phyloP scores from a whole-genome alignment of 2,329 filamentous ascomycete species.

The Ramularia collo-cygni region DNA sequence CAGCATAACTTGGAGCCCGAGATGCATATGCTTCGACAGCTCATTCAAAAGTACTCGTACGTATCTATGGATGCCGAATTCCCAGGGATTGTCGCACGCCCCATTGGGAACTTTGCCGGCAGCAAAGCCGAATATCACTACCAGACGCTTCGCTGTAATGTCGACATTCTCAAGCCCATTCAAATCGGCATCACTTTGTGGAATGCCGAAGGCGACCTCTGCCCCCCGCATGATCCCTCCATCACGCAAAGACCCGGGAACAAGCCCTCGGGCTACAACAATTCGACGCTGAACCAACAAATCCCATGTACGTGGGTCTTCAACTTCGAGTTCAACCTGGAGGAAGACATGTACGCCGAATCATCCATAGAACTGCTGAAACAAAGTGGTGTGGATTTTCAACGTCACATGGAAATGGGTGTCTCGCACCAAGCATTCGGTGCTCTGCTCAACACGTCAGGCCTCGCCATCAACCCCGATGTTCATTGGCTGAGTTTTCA shows the following conservation, averaged over 20 bases:
- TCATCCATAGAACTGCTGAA: conserved; percentile 87
- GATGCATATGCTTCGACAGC: conserved; percentile 72
- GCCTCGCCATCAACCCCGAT: conserved; percentile 77
- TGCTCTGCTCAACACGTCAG: conserved; percentile 81
- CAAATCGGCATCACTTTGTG: conserved; percentile 94
- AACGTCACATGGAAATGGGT: conserved; percentile 73
- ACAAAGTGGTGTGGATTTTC: conserved; percentile 88
- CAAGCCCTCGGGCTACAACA: conserved; percentile 35
- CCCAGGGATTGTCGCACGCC: conserved; percentile 90
- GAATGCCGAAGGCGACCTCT: conserved; percentile 80
- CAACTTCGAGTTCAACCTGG: conserved; percentile 94
- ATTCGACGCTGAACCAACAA: conserved; percentile 6
- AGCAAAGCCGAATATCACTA: conserved; percentile 98
- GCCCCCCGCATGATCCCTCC: conserved; percentile 55
- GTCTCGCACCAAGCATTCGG: conserved; percentile 89
- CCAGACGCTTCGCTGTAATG: conserved; percentile 93
- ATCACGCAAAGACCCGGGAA: conserved; percentile 35
- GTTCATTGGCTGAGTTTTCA: conserved; percentile 98
- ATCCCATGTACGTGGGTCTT: conserved; percentile 95
- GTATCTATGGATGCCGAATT: conserved; percentile 99
- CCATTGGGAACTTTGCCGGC: conserved; percentile 79
- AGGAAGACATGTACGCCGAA: conserved; percentile 96
- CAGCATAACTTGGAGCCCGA: conserved; percentile 84
- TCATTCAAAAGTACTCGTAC: conserved; percentile 88
- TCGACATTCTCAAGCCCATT: conserved; percentile 95